Conservation (phyloP, 2,329 filamentous ascomycete genomes). For the Thyridium curvatum region DNA sequence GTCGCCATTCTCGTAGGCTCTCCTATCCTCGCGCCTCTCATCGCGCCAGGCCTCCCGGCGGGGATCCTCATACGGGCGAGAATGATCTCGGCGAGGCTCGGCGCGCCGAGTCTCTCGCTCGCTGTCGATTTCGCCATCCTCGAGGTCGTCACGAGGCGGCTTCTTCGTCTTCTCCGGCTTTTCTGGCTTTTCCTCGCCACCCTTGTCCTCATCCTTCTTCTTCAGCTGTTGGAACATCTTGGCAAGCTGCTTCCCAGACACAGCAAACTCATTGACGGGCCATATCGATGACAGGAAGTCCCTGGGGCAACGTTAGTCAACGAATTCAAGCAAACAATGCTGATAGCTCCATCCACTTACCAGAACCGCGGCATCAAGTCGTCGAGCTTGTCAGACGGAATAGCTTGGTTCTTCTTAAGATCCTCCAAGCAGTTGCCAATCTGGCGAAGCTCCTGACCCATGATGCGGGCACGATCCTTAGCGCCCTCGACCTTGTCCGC, state of each 20-base stretch:
- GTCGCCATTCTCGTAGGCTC: conserved; percentile 10
- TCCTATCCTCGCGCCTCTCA: conserved; percentile 2
- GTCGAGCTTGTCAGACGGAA: conserved; percentile 20
- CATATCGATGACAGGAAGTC: conserved; percentile 31
- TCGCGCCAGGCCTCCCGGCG: conserved; percentile 3
- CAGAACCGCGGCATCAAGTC: conserved; percentile 29
- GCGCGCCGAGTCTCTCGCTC: conserved; percentile 25
- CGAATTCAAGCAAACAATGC: background rate
- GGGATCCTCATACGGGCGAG: conserved; percentile 6
- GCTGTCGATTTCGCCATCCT: conserved; percentile 29
- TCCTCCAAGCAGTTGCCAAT: conserved; percentile 27
- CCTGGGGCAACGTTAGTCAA: conserved; percentile 17
- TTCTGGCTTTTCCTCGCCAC: conserved; percentile 14
- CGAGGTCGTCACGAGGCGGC: conserved; percentile 11
- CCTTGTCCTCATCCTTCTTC: conserved; percentile 23
- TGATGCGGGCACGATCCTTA: conserved; percentile 27
- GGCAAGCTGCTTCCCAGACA: conserved; percentile 26
- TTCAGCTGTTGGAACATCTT: conserved; percentile 27
- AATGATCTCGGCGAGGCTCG: conserved; percentile 17
- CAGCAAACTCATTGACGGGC: conserved; percentile 28
- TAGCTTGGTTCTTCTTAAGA: conserved; percentile 21
- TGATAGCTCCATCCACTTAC: no score
- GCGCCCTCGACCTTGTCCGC: conserved; percentile 19
- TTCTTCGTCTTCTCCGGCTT: conserved; percentile 3
- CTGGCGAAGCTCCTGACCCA: conserved; percentile 26